A percentile compares a stretch with the other conserved stretches of the same genome.
phyloP scores from a whole-genome alignment of 2,329 filamentous ascomycete species.

The Colletotrichum lupini region DNA sequence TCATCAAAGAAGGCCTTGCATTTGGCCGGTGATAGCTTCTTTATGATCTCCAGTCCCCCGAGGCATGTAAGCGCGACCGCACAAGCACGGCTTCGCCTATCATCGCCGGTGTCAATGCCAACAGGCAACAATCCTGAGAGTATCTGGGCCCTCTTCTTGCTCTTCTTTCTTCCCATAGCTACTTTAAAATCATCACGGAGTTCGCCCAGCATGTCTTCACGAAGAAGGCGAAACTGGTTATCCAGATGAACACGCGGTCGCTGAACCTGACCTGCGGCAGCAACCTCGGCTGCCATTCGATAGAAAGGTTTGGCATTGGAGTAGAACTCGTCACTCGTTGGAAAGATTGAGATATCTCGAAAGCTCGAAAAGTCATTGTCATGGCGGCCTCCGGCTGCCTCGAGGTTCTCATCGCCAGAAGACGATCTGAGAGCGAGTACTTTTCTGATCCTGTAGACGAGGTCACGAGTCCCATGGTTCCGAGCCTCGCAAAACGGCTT shows the following conservation, averaged over 20 bases:
- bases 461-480: conserved; percentile 38
- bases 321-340: conserved; percentile 72
- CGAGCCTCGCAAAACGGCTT: conserved; percentile 41
- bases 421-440: conserved; percentile 44
- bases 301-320: conserved; percentile 66
- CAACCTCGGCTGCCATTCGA: conserved; percentile 61
- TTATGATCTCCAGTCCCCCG: conserved; percentile 59
- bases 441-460: conserved; percentile 52
- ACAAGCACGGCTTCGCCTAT: conserved; percentile 43
- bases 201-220: conserved; percentile 78
- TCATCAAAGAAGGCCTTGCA: conserved; percentile 59
- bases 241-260: conserved; percentile 68
- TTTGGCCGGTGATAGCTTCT: conserved; percentile 38
- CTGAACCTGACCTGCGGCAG: conserved; percentile 46
- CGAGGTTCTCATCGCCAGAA: conserved; percentile 31
- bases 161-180: conserved; percentile 59
- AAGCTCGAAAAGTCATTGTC: conserved; percentile 78
- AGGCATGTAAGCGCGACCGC: conserved; percentile 52
- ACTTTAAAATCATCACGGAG: conserved; percentile 70
- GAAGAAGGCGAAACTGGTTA: conserved; percentile 76
- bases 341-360: conserved; percentile 70
- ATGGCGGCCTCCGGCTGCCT: conserved; percentile 72
- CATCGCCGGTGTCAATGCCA: conserved; percentile 49
- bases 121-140: conserved; percentile 52
- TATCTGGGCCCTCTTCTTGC: conserved; percentile 48